Evolutionary conservation across 2,329 filamentous ascomycete genomes (phyloP), one percentile per base, ranked within the genome.

Genomic region (Tothia fuscella): DNA sequence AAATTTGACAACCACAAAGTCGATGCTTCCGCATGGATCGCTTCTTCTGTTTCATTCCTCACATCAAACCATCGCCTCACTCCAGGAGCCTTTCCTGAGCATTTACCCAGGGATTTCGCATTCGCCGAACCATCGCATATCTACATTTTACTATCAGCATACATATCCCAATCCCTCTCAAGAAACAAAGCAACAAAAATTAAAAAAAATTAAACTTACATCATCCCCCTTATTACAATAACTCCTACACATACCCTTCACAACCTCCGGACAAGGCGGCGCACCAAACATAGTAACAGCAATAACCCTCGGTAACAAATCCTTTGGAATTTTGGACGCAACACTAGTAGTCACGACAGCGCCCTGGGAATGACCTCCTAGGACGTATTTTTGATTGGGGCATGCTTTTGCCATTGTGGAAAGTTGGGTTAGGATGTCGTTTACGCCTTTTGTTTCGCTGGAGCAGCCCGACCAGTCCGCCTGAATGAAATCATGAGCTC

Each of bases 161-260:
- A 7, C 16, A 34, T 4, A 19, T 19, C 7, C 6, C 10, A 20
- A 30, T 20, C 14, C 9, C 7, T 34, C 32, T 14, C 17, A 34
- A n/a, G n/a, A n/a, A n/a, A n/a, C n/a, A n/a, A n/a, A n/a, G n/a
- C n/a, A n/a, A n/a, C n/a, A n/a, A n/a, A n/a, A n/a, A n/a, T 34
- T 9, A 9, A 7, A 14, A 34, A 16, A 14, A 7, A 7, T 14
- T 14, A 16, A 14, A 12, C 41, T 39, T 31, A 43, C 41, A 33
- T 29, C 28, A n/a, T 44, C 42, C 4, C 42, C 42, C 9, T 29
- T 21, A 14, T 42, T 33, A 22, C 42, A 44, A 34, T 44, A 44
- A 10, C 30, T 37, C 17, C 22, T 41, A 14, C 42, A 44, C 20
- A 20, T 30, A 28, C 34, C 42, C 21, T 35, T 33, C 5, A 42